Evolutionary conservation across 2,329 filamentous ascomycete genomes (phyloP), one percentile per base, ranked within the genome.

Genomic region (Colletotrichum sp.): DNA sequence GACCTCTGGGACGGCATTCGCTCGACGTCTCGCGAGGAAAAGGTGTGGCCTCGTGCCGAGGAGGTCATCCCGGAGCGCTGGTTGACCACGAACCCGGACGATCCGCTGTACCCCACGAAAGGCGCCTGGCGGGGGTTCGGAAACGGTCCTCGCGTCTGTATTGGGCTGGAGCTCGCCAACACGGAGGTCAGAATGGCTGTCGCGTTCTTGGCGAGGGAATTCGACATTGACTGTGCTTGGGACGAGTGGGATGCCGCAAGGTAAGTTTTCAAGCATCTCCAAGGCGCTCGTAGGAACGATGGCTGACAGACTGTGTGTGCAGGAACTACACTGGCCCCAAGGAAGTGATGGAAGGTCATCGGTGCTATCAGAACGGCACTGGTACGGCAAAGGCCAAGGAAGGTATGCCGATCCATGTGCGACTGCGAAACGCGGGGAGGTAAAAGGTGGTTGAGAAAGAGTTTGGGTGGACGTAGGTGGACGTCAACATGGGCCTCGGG

Each of bases 111-210:
- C 36, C 72, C 78, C 3, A 68, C 66, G 15, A 78, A 77, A 57
- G 84, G 86, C 71, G 88, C 89, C 0, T 92, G 86, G 86, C 82
- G 88, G 13, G 85, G 89, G 2, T 92, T 92, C 78, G 88, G 88
- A 55, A 83, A 87, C 55, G 90, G 90, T 0, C 86, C 87, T 6
- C 81, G 90, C 12, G 89, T 87, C 32, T 92, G 90, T 77, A 87
- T 92, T 32, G 90, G 90, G 0, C 87, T 91, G 81, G 87, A 90
- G 78, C 82, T 92, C 34, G 90, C 89, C 5, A 86, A 90, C 82
- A 84, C 89, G 22, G 90, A 92, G 80, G 82, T 89, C 19, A 87
- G 87, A 70, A 82, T 89, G 36, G 86, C 89, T 6, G 78, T 91
- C 16, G 86, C 89, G 5, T 82, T 91, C 78, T 85, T 87, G 3